Evolutionary conservation across 768 basidiomycete genomes (phyloP).

Genomic region (Fomitopsis pulvina): DNA sequence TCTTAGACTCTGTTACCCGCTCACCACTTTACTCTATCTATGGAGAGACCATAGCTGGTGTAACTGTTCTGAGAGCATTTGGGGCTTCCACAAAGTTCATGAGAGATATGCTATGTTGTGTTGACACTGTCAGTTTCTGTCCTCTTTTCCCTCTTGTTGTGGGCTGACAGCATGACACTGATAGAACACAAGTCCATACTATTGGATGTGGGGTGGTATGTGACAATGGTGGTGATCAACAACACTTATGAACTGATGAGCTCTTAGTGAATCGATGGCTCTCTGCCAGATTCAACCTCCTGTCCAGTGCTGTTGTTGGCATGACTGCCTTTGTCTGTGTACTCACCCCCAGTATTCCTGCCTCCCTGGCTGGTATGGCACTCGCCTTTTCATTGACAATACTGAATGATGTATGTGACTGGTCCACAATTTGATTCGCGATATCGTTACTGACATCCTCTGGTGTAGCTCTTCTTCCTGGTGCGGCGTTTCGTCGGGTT

Average conservation of each 20-base stretch:
- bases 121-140: slow-evolving; percentile 57
- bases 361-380: slow-evolving; percentile 81
- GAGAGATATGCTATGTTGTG: slow-evolving; percentile 75
- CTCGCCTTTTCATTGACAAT: slow-evolving; percentile 79
- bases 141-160: not conserved
- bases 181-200: slow-evolving; percentile 65
- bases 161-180: slow-evolving; percentile 6
- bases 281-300: slow-evolving; percentile 78
- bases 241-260: slow-evolving; percentile 5
- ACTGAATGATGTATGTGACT: slow-evolving; percentile 50
- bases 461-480: slow-evolving; percentile 48
- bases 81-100: slow-evolving; percentile 85
- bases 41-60: slow-evolving; percentile 46
- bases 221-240: not conserved
- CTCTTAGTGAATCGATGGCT: slow-evolving; percentile 82
- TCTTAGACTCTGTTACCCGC: slow-evolving; percentile 35
- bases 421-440: not conserved
- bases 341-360: slow-evolving; percentile 63
- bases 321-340: slow-evolving; percentile 63
- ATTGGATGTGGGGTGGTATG: slow-evolving; percentile 88
- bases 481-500: slow-evolving; percentile 77
- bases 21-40: slow-evolving; percentile 47
- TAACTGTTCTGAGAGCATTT: slow-evolving; percentile 67
- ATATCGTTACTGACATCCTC: slow-evolving; percentile 14
- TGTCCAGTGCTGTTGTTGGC: slow-evolving; percentile 69